Evolutionary conservation across 345 rosid species (phyloP).

Genomic region (Erucastrum elatum): DNA sequence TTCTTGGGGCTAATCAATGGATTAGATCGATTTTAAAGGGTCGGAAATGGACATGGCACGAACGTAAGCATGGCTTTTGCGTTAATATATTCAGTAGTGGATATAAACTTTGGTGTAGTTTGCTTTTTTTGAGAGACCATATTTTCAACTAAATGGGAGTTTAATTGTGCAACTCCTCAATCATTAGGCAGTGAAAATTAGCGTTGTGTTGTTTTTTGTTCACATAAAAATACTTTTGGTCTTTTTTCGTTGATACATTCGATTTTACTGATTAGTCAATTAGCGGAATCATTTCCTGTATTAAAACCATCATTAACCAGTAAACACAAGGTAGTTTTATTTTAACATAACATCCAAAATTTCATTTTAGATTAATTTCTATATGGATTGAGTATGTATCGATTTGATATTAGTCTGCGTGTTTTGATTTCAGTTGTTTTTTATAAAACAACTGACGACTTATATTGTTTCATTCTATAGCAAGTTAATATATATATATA

Average conservation of each 20-base stretch:
- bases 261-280: neutral
- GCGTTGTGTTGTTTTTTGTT: neutral
- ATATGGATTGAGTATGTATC: neutral
- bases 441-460: neutral
- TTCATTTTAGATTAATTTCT: neutral
- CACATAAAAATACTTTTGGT: neutral
- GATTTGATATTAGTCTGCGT: neutral
- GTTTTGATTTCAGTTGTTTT: neutral
- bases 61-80: conserved; percentile 14
- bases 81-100: conserved; percentile 4
- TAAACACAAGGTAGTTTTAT: neutral
- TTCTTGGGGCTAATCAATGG: conserved; percentile 27
- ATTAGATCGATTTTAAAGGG: conserved; percentile 25
- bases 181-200: neutral
- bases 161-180: neutral
- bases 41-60: conserved; percentile 11
- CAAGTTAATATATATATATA: neutral
- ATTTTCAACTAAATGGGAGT: neutral
- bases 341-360: neutral
- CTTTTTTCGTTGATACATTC: neutral
- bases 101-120: neutral
- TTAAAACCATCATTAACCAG: neutral
- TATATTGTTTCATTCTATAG: neutral
- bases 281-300: neutral
- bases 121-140: neutral